These are phyloP conservation scores for Fusarium sp. DNA, from an alignment of 2,329 filamentous ascomycete species.

Conservation along the genomic window DNA sequence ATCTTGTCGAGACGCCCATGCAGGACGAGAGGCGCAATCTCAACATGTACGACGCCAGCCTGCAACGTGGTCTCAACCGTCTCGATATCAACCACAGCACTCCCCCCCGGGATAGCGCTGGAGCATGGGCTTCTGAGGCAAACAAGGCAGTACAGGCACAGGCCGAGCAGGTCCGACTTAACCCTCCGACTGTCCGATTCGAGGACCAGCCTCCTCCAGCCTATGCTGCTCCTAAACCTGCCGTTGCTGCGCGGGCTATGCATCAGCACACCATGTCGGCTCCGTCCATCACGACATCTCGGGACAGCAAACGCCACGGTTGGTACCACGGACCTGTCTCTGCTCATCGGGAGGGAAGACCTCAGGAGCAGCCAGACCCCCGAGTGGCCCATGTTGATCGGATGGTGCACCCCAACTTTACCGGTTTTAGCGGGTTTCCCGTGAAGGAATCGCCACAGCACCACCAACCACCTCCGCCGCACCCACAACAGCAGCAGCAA, in stretches of 20 bases:
- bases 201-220: slow-evolving; percentile 57
- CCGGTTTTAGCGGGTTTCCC: slow-evolving; percentile 63
- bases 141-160: slow-evolving; percentile 66
- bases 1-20: slow-evolving; percentile 44
- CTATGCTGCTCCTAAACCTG: slow-evolving; percentile 45
- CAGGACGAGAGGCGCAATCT: slow-evolving; percentile 61
- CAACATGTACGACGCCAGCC: slow-evolving; percentile 71
- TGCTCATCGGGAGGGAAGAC: slow-evolving; percentile 50
- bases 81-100: slow-evolving; percentile 70
- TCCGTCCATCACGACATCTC: slow-evolving; percentile 64
- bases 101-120: slow-evolving; percentile 62
- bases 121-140: slow-evolving; percentile 67
- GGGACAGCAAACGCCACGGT: slow-evolving; percentile 73
- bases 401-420: slow-evolving; percentile 68
- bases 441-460: slow-evolving; percentile 46
- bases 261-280: slow-evolving; percentile 72
- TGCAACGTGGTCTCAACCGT: slow-evolving; percentile 73
- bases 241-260: slow-evolving; percentile 46
- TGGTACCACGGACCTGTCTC: slow-evolving; percentile 73
- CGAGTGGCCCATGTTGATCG: slow-evolving; percentile 61
- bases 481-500: slow-evolving; percentile 16
- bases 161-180: slow-evolving; percentile 60
- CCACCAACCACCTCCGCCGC: slow-evolving; percentile 41
- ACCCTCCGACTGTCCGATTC: slow-evolving; percentile 64
- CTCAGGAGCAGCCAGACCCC: slow-evolving; percentile 42